Conservation (phyloP, 140 eudicot species). For the Erigeron philadelphicus region DNA sequence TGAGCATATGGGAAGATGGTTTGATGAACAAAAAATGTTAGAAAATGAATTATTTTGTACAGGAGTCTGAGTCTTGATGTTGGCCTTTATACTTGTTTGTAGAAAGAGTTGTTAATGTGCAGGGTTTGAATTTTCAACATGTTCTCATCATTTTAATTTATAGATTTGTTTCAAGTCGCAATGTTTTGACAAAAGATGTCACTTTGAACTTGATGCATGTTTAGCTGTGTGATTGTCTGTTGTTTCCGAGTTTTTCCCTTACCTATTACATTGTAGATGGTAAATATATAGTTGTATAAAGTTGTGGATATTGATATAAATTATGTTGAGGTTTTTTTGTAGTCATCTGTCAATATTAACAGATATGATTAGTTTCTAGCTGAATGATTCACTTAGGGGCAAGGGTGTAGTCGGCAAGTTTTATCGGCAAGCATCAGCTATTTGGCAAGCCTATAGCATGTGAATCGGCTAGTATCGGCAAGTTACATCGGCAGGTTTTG, state of each 20-base stretch:
- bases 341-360: no score
- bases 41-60: conserved; percentile 44
- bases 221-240: neutral
- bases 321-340: neutral
- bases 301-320: neutral
- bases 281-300: neutral
- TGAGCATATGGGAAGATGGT: conserved; percentile 26
- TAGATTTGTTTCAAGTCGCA: conserved; percentile 20
- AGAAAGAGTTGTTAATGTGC: conserved; percentile 31
- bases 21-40: conserved; percentile 25
- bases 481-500: no score
- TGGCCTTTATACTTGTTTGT: conserved; percentile 35
- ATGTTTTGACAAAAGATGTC: conserved; percentile 12
- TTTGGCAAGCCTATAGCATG: no score
- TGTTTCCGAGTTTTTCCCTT: neutral
- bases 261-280: neutral
- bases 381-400: no score
- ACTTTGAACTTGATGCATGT: conserved; percentile 19
- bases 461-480: no score
- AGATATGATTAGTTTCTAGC: no score
- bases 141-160: conserved; percentile 17
- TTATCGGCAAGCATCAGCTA: no score
- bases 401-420: no score
- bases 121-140: conserved; percentile 34
- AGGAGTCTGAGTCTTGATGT: conserved; percentile 32